Evolutionary conservation across 148 eudicot species (phyloP), one percentile per base, ranked within the genome.

Genomic region (Vaccinium darrowii): DNA sequence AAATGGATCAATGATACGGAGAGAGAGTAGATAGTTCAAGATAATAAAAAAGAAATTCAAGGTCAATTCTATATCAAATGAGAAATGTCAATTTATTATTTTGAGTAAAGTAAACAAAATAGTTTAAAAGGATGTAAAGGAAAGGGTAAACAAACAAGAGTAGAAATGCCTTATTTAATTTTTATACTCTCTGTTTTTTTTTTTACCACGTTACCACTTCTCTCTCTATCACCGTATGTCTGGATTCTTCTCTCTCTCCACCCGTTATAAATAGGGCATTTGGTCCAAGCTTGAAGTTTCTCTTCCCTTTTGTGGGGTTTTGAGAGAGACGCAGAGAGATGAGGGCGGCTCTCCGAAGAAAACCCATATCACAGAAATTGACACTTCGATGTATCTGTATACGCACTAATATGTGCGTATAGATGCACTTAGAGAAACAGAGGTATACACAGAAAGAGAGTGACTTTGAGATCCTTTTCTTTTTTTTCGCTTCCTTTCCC

Each of bases 301-400:
- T 80, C 82, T 86, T 86, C 79, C 79, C 88, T 49, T 76, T 83
- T 76, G 86, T 84, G 86, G 86, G 76, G 80, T 83, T 82, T 82
- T 71, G 57, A 81, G 75, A 82, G 65, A 71, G 80, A 84, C 67
- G 49, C 52, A n/a, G 65, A 18, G 16, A 62, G 63, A 43, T 5
- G 47, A 58, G 16, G 83, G 76, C 76, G 78, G 63, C 39, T 79
- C 47, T 74, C 73, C 21, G 79, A 85, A 73, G 79, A 80, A 71
- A 72, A 71, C 83, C 73, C 84, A 58, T 57, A 33, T 62, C 80
- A 77, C 83, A n/a, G 57, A 78, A 79, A 78, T 75, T 81, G 82
- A 63, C 27, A 25, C 73, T 65, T 80, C 47, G 80, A 83, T 81
- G 88, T 43, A 89, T 89, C 18, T 82, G 36, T 82, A 4, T 67